Evolutionary conservation across 192 early-diverging fungal species (phyloP).

Genomic region (Coemansia sp.): DNA sequence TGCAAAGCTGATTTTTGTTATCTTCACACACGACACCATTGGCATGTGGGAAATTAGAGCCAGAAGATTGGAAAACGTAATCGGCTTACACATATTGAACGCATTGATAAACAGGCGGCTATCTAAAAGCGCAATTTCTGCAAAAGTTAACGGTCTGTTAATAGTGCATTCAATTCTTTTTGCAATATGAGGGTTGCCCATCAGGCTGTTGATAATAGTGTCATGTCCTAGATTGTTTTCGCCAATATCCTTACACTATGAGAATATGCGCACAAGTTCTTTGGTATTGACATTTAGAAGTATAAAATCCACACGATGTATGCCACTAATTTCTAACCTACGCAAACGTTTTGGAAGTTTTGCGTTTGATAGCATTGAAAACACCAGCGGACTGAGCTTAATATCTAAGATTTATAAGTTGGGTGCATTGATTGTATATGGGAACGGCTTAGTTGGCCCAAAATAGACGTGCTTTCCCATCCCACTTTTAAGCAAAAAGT

Average conservation of each 20-base stretch:
- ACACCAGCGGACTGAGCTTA: neutral
- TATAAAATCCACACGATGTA: neutral
- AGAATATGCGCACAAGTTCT: neutral
- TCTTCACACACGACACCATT: neutral
- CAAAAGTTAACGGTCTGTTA: neutral
- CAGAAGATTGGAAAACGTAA: neutral
- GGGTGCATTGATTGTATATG: neutral
- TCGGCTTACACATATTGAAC: neutral
- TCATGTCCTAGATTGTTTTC: neutral
- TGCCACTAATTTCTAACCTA: neutral
- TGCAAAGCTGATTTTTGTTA: neutral
- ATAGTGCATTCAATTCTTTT: neutral
- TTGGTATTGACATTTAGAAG: neutral
- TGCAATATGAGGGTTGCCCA: neutral
- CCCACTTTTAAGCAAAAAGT: neutral
- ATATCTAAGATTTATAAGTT: neutral
- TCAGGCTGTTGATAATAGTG: neutral
- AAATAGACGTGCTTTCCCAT: neutral
- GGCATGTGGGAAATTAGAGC: slow-evolving; percentile 3
- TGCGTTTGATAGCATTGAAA: slow-evolving; percentile 2
- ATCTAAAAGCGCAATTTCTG: neutral
- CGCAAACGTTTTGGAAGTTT: neutral
- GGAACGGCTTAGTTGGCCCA: neutral
- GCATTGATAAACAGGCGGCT: neutral
- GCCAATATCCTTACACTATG: neutral